phyloP scores from a whole-genome alignment of 352 stramenopile species.

The Phytopythium chamaehyphon region DNA sequence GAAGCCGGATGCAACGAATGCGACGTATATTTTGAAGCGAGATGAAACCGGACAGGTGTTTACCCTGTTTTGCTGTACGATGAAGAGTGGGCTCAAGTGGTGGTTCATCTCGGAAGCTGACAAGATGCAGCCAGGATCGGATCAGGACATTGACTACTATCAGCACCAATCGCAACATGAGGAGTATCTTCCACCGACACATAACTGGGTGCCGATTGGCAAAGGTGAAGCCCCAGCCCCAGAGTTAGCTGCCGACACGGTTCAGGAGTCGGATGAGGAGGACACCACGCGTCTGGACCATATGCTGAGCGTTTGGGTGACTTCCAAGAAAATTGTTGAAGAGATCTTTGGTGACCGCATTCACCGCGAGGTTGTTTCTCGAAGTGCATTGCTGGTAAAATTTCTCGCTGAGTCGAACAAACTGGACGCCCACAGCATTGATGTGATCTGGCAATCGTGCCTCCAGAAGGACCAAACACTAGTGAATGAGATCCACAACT shows the following conservation, averaged over 20 bases:
- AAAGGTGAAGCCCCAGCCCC: slow-evolving; percentile 69
- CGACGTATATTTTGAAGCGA: slow-evolving; percentile 72
- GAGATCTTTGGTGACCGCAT: slow-evolving; percentile 88
- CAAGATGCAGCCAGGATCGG: slow-evolving; percentile 94
- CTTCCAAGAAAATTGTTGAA: slow-evolving; percentile 70
- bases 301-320: slow-evolving; percentile 69
- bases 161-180: slow-evolving; percentile 95
- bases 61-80: slow-evolving; percentile 97
- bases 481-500: slow-evolving; percentile 77
- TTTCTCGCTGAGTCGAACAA: slow-evolving; percentile 83
- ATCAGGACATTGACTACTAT: slow-evolving; percentile 99
- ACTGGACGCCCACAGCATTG: slow-evolving; percentile 52
- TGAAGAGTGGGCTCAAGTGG: slow-evolving; percentile 98
- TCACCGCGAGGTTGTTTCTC: slow-evolving; percentile 85
- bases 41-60: slow-evolving; percentile 78
- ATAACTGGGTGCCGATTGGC: slow-evolving; percentile 87
- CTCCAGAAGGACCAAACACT: slow-evolving; percentile 83
- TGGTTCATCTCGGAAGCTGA: slow-evolving; percentile 99
- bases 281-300: slow-evolving; percentile 61
- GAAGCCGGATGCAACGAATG: slow-evolving; percentile 53
- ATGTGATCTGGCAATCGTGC: slow-evolving; percentile 78
- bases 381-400: slow-evolving; percentile 76
- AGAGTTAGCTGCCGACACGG: slow-evolving; percentile 60
- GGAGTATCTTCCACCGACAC: slow-evolving; percentile 87
- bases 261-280: slow-evolving; percentile 51